Conservation (phyloP, 2,329 filamentous ascomycete genomes). For the Aspergillus floridensis region DNA sequence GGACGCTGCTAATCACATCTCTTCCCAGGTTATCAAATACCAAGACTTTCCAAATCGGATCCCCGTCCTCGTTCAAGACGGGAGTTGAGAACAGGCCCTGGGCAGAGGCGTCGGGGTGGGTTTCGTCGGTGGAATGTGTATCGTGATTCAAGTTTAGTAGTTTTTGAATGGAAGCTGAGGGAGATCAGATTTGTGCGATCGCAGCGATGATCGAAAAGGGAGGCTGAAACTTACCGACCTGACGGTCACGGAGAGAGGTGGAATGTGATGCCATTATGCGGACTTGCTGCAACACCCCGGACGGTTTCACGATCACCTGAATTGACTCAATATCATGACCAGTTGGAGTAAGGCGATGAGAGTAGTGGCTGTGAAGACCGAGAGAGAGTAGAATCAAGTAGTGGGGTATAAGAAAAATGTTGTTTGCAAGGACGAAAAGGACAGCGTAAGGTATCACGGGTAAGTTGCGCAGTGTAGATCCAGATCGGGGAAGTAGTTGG, state of each 20-base stretch:
- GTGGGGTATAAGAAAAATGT: too few relatives aligned
- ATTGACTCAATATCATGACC: slow-evolving; percentile 22
- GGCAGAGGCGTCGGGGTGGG: slow-evolving; percentile 60
- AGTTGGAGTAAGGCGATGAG: background rate
- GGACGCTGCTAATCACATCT: slow-evolving; percentile 94
- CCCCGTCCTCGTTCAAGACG: slow-evolving; percentile 79
- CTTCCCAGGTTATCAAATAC: slow-evolving; percentile 90
- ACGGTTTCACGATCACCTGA: slow-evolving; percentile 16
- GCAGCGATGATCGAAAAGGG: background rate
- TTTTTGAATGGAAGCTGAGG: slow-evolving; percentile 81
- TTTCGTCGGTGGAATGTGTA: slow-evolving; percentile 51
- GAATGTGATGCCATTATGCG: slow-evolving; percentile 53
- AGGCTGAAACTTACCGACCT: slow-evolving; percentile 59
- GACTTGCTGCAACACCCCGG: slow-evolving; percentile 11
- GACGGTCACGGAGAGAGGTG: slow-evolving; percentile 66
- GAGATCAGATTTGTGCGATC: slow-evolving; percentile 7
- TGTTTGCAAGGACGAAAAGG: background rate
- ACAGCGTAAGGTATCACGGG: background rate
- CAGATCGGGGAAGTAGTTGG: background rate
- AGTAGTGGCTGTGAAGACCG: background rate
- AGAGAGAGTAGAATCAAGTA: background rate
- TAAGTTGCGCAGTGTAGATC: background rate
- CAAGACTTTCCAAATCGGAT: slow-evolving; percentile 95
- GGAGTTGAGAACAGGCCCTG: slow-evolving; percentile 69
- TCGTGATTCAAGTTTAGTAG: slow-evolving; percentile 92